Base-by-base conservation (phyloP, 164 flowering plant genomes). In the Umbellularia californica region DNA sequence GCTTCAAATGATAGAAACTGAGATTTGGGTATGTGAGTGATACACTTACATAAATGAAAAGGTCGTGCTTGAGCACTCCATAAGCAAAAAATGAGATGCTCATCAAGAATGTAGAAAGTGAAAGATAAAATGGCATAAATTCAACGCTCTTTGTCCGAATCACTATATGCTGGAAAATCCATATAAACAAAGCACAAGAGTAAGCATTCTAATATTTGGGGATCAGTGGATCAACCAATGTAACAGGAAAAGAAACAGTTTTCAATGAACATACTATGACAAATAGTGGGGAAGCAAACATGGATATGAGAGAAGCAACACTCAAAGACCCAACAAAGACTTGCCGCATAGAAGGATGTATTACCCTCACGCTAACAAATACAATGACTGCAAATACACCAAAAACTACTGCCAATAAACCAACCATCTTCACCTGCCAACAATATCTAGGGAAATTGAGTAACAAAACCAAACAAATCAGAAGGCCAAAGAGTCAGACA, bases 251-350 rank as follows among this genome's bases (percentile, higher is more conserved):
- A 14, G 65, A 50, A 15, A 19, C 55, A 60, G 15, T 11, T 55
- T 64, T 74, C 13, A 25, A 75, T 52, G 55, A 65, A 83, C 92
- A 47, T 81, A 91, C 97, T 76, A 90, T 89, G 70, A 90, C 75
- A 70, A 87, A 89, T 30, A 91, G 77, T 7, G 97, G 97, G 63
- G 97, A 91, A 69, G 94, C 94, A 79, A 89, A 91, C 97, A 91
- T 91, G 67, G 90, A 91, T 76, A 91, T 82, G 70, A 90, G 91
- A 58, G 97, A 87, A 74, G 85, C 87, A 67, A 85, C 86, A 74
- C 87, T 88, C 81, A 91, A 70, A 70, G 79, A 90, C 58, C 97
- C 97, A 66, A 91, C 90, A 35, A 91, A 82, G 17, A 82, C 22
- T 72, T 84, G 90, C 74, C 94, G 84, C 27, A 15, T 62, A 11